These are phyloP conservation scores for Decorospora gaudefroyi DNA, from an alignment of 2,329 filamentous ascomycete genomes.

Conservation along the genomic window DNA sequence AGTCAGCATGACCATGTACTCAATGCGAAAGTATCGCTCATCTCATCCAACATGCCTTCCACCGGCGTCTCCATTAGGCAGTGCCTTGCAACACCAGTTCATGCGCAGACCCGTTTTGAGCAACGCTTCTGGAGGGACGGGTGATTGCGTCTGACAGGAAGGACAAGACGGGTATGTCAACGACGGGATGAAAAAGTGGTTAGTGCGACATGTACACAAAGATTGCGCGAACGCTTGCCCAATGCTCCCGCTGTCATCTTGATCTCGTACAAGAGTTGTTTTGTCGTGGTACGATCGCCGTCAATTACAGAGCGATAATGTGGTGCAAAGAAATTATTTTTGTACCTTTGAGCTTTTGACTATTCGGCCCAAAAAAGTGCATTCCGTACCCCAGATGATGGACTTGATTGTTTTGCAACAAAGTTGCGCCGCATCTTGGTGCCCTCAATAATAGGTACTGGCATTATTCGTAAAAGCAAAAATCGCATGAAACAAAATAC, in stretches of 20 bases:
- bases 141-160: conserved; percentile 26
- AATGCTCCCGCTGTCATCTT: too few species aligned
- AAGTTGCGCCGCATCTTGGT: too few species aligned
- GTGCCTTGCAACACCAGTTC: conserved; percentile 12
- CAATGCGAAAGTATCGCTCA: neutral
- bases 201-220: neutral
- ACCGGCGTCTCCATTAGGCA: conserved; percentile 2
- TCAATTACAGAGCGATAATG: neutral
- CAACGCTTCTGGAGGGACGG: conserved; percentile 16
- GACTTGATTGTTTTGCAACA: too few species aligned
- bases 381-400: too few species aligned
- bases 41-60: conserved; percentile 2
- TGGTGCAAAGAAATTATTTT: neutral
- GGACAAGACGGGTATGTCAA: conserved; percentile 18
- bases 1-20: neutral
- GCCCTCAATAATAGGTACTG: too few species aligned
- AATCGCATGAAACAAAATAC: too few species aligned
- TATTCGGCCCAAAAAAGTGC: too few species aligned
- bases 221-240: conserved; percentile 20
- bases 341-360: neutral
- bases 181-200: conserved; percentile 3
- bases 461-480: too few species aligned
- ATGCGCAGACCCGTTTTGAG: conserved; percentile 17
- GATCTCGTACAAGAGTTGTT: too few species aligned
- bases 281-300: too few species aligned